Evolutionary conservation across 768 basidiomycete genomes (phyloP).

Genomic region (Roridomyces roridus): DNA sequence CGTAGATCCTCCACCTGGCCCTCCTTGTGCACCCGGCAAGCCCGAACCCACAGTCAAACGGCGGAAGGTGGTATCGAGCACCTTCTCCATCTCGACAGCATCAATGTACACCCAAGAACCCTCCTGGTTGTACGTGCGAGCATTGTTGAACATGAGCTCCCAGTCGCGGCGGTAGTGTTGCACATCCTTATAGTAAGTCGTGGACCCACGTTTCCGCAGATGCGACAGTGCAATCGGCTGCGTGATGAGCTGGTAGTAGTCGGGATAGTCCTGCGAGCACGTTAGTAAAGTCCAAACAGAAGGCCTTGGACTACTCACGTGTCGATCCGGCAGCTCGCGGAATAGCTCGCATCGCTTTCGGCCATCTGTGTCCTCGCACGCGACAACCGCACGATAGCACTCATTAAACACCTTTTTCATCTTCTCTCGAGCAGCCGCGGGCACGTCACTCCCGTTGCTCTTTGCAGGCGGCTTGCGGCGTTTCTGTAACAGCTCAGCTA

Average conservation of each 20-base stretch:
- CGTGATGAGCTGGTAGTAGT: constrained; percentile 90
- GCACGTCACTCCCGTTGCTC: constrained; percentile 52
- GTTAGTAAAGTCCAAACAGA: constrained; percentile 6
- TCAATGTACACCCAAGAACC: constrained; percentile 95
- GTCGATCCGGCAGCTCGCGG: constrained; percentile 82
- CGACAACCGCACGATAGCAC: constrained; percentile 74
- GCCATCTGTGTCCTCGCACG: constrained; percentile 73
- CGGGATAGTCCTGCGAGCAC: constrained; percentile 77
- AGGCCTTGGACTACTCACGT: constrained; percentile 47
- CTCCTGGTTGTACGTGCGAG: constrained; percentile 92
- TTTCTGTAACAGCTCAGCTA: constrained; percentile 57
- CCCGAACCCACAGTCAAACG: constrained; percentile 69
- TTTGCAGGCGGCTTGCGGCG: constrained; percentile 76
- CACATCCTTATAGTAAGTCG: constrained; percentile 76
- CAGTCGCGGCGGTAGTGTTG: constrained; percentile 78
- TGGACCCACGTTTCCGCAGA: constrained; percentile 78
- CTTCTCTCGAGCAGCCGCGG: constrained; percentile 66
- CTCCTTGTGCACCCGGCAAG: constrained; percentile 68
- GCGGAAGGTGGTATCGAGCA: constrained; percentile 76
- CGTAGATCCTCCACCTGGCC: constrained; percentile 36
- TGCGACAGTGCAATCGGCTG: constrained; percentile 88
- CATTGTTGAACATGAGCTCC: constrained; percentile 93
- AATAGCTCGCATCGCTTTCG: constrained; percentile 88
- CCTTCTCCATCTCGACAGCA: constrained; percentile 93
- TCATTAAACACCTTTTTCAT: constrained; percentile 88